Conservation (phyloP, 768 basidiomycete genomes). For the Mycena vitilis region DNA sequence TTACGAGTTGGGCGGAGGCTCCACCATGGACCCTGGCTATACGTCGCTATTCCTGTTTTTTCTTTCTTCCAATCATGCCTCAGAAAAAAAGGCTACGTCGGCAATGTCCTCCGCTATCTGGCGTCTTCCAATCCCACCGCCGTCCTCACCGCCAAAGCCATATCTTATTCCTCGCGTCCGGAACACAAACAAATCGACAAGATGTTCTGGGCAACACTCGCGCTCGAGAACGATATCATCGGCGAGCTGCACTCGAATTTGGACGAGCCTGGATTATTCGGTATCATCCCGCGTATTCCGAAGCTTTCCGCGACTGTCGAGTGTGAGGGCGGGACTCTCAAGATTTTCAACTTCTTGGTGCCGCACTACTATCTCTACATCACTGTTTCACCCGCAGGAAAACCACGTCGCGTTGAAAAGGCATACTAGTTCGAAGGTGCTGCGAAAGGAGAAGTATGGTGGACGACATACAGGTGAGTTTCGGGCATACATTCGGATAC, state of each 20-base stretch:
- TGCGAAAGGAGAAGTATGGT: conserved; percentile 56
- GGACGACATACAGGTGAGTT: conserved; percentile 61
- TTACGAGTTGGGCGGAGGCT: conserved; percentile 67
- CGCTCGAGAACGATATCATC: conserved; percentile 53
- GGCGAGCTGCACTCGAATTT: conserved; percentile 55
- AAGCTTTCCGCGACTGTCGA: conserved; percentile 42
- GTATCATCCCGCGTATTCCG: conserved; percentile 57
- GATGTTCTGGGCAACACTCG: conserved; percentile 45
- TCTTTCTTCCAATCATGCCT: too few relatives aligned
- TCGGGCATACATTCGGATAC: too few relatives aligned
- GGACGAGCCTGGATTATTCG: conserved; percentile 44
- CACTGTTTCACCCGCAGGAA: conserved; percentile 47
- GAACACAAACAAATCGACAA: conserved; percentile 31
- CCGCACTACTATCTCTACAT: conserved; percentile 62
- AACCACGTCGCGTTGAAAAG: conserved; percentile 51
- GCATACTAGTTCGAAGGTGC: conserved; percentile 49
- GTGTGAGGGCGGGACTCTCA: conserved; percentile 51
- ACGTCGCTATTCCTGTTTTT: too few relatives aligned
- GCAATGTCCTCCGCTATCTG: conserved; percentile 45
- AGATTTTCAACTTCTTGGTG: conserved; percentile 53
- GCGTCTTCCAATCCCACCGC: conserved; percentile 43
- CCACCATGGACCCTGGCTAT: conserved; percentile 73
- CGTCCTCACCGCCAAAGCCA: conserved; percentile 35
- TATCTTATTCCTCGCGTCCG: conserved; percentile 20
- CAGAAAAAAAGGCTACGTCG: too few relatives aligned